Conservation (phyloP, 768 basidiomycete genomes). For the Pleurotus giganteus region DNA sequence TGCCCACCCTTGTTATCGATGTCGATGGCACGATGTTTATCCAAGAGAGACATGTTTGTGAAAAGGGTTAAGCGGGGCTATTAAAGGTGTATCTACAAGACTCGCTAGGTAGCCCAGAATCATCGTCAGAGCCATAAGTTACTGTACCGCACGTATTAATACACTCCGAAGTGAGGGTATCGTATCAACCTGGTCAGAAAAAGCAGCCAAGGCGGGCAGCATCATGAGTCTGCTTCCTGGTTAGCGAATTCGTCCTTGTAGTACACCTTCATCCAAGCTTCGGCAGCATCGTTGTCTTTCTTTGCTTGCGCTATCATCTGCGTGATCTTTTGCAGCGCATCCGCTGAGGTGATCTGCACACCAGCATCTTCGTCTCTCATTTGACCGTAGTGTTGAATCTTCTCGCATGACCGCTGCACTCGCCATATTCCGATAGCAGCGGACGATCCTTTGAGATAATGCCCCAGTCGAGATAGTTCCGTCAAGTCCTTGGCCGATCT, state of each 20-base stretch:
- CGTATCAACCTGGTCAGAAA: background rate
- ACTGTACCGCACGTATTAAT: too few relatives aligned
- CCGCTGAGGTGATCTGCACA: slow-evolving; percentile 38
- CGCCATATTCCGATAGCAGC: slow-evolving; percentile 84
- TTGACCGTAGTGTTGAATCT: slow-evolving; percentile 86
- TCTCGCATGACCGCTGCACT: slow-evolving; percentile 85
- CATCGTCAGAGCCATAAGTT: too few relatives aligned
- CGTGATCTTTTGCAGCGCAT: slow-evolving; percentile 58
- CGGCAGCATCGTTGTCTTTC: slow-evolving; percentile 67
- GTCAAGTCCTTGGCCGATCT: slow-evolving; percentile 60
- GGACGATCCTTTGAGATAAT: slow-evolving; percentile 97
- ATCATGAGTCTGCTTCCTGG: background rate
- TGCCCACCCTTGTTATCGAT: slow-evolving; percentile 24
- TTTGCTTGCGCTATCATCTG: slow-evolving; percentile 57
- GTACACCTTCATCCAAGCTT: slow-evolving; percentile 50
- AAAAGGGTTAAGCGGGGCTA: too few relatives aligned
- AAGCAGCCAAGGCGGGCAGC: background rate
- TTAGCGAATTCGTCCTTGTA: slow-evolving; percentile 1
- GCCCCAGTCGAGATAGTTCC: slow-evolving; percentile 73
- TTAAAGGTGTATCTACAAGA: too few relatives aligned
- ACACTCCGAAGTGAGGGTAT: too few relatives aligned
- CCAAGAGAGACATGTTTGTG: too few relatives aligned
- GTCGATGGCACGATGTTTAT: too few relatives aligned
- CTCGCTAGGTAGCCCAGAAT: too few relatives aligned
- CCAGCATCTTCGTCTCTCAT: slow-evolving; percentile 54